Evolutionary conservation across 2,329 filamentous ascomycete species (phyloP), one percentile per base, ranked within the genome.

Genomic region (Monosporascus sp.): DNA sequence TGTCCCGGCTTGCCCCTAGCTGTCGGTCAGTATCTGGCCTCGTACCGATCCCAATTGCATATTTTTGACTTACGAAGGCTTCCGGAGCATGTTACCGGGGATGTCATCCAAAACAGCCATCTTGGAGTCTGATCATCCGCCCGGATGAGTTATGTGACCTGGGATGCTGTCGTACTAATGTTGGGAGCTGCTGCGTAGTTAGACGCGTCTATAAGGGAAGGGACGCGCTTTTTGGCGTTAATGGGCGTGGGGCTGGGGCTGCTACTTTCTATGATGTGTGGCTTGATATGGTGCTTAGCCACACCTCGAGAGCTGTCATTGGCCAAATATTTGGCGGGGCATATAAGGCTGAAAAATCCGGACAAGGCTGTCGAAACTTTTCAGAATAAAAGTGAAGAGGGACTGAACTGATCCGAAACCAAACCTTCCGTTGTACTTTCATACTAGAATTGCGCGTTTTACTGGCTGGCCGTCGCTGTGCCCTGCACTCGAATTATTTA

Each of bases 21-120:
- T 49, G 43, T 17, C n/a, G 17, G 53, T 63, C 57, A 58, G 66
- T 71, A 49, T 46, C 11, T 4, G 6, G 15, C 11, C 25, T 27
- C 24, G 14, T 46, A 17, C n/a, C 20, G 15, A 22, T 35, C 9
- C 31, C 31, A 22, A 27, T 31, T 27, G 14, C n/a, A 46, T 31
- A 61, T 39, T 9, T 9, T 47, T 24, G n/a, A 59, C 76, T 64
- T 68, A 81, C 79, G 75, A 72, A 48, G 78, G 77, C 55, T 72
- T 73, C 56, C 73, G 73, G 52, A 82, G 72, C 51, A 82, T 62
- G 54, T 64, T 73, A 17, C 70, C 68, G 25, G 66, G 63, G 37
- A 76, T 63, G n/a, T 74, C 70, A 49, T 78, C 73, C 38, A 78
- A 62, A 8, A 65, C 65, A 38, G 75, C 71, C 76, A 79, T 79